These are phyloP conservation scores for Fomitopsis palustris DNA, from an alignment of 1,284 basidiomycete genomes.

Conservation along the genomic window DNA sequence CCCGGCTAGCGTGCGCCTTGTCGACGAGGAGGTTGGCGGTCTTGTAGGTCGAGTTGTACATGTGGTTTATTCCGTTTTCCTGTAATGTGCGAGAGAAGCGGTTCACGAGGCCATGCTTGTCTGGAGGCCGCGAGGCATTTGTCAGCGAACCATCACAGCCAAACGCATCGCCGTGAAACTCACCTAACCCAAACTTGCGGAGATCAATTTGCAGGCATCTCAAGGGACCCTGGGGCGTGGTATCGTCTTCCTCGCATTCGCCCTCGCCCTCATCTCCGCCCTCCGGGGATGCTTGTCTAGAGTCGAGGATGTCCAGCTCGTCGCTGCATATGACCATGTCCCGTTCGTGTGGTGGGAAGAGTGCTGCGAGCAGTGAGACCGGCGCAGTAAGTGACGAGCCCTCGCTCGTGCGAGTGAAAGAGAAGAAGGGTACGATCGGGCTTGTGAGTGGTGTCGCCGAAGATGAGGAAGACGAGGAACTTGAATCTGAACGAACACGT, in stretches of 20 bases:
- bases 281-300: slow-evolving; percentile 34
- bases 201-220: slow-evolving; percentile 71
- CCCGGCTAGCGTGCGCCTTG: slow-evolving; percentile 27
- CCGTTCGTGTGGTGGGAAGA: slow-evolving; percentile 65
- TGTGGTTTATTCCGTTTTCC: slow-evolving; percentile 72
- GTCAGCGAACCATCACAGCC: not conserved
- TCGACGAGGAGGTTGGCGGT: slow-evolving; percentile 77
- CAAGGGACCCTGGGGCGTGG: slow-evolving; percentile 36
- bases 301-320: slow-evolving; percentile 57
- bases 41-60: slow-evolving; percentile 82
- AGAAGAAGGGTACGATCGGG: slow-evolving; percentile 60
- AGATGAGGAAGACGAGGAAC: slow-evolving; percentile 12
- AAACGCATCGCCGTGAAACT: slow-evolving; percentile 20
- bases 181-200: slow-evolving; percentile 65
- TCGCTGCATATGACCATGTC: slow-evolving; percentile 72
- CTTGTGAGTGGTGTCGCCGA: slow-evolving; percentile 9
- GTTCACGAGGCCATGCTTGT: slow-evolving; percentile 74
- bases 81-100: slow-evolving; percentile 72
- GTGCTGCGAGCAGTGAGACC: slow-evolving; percentile 52
- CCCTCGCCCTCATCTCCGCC: slow-evolving; percentile 31
- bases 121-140: slow-evolving; percentile 28
- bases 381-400: slow-evolving; percentile 70
- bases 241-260: slow-evolving; percentile 30
- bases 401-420: slow-evolving; percentile 72
- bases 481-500: slow-evolving; percentile 15